Conservation (phyloP, 1,284 basidiomycete genomes). For the Chondrostereum purpureum region DNA sequence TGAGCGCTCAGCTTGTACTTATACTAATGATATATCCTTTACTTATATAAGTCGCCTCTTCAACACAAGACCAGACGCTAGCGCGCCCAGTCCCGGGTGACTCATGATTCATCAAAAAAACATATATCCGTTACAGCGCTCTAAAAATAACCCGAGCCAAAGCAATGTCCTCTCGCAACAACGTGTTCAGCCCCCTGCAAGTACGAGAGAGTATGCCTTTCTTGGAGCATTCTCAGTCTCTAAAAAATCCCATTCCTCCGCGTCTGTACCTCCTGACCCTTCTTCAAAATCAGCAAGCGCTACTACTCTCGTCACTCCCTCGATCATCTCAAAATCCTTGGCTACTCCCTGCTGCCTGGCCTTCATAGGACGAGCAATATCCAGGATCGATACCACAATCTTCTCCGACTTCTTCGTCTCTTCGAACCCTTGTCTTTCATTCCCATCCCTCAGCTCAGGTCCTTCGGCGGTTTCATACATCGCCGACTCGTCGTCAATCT, state of each 20-base stretch:
- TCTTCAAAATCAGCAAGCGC: background rate
- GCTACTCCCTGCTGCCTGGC: background rate
- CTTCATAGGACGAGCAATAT: background rate
- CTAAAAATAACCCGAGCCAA: background rate
- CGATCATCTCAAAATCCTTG: slow-evolving; percentile 2
- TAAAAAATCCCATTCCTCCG: background rate
- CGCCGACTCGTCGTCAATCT: background rate
- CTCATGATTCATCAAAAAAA: too few relatives aligned
- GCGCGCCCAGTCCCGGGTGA: too few relatives aligned
- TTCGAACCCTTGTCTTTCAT: background rate
- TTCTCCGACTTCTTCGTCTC: background rate
- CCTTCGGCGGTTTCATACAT: too few relatives aligned
- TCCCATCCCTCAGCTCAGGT: too few relatives aligned
- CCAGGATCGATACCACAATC: background rate
- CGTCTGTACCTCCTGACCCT: background rate
- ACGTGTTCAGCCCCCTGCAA: background rate
- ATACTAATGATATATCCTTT: too few relatives aligned
- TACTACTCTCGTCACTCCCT: background rate
- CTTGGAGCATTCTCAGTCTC: background rate
- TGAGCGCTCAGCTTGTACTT: too few relatives aligned
- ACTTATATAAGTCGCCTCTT: too few relatives aligned
- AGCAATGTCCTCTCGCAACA: too few relatives aligned
- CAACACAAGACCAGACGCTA: too few relatives aligned
- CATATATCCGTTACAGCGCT: too few relatives aligned
- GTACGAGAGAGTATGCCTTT: background rate